These are phyloP conservation scores for Stephania japonica DNA, from an alignment of 164 flowering plant species.

Conservation along the genomic window DNA sequence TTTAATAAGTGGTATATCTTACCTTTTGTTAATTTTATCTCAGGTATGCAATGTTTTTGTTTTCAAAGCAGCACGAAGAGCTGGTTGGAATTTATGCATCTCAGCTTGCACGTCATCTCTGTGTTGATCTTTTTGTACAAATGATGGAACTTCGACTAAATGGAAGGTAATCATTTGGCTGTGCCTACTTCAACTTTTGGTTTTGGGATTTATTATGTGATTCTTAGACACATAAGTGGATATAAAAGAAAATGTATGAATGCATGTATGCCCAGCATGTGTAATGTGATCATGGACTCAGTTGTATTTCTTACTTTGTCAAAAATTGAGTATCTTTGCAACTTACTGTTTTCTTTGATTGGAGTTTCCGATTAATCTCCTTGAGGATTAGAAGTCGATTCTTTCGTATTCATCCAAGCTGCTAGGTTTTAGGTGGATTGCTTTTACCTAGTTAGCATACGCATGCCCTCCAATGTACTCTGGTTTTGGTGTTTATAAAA, in stretches of 20 bases:
- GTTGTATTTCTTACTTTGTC: not conserved
- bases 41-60: constrained; percentile 96
- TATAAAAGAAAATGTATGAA: too few relatives aligned
- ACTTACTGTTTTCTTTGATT: not conserved
- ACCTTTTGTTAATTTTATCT: constrained; percentile 14
- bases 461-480: too few relatives aligned
- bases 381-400: not conserved
- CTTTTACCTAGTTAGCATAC: too few relatives aligned
- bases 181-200: not conserved
- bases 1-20: not conserved
- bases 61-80: constrained; percentile 84
- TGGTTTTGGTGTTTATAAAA: too few relatives aligned
- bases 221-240: too few relatives aligned
- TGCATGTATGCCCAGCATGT: not conserved
- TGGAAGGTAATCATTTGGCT: constrained; percentile 47
- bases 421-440: too few relatives aligned
- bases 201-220: not conserved
- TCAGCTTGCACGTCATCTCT: constrained; percentile 86
- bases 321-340: not conserved
- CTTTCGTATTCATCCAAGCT: too few relatives aligned
- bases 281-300: not conserved
- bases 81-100: constrained; percentile 97
- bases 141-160: constrained; percentile 93
- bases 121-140: constrained; percentile 95
- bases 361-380: not conserved